Percentiles rank a stretch among this genome's conserved stretches.
phyloP scores from a whole-genome alignment of 371 early-diverging fungal species.

The Saksenaea vasiformis region DNA sequence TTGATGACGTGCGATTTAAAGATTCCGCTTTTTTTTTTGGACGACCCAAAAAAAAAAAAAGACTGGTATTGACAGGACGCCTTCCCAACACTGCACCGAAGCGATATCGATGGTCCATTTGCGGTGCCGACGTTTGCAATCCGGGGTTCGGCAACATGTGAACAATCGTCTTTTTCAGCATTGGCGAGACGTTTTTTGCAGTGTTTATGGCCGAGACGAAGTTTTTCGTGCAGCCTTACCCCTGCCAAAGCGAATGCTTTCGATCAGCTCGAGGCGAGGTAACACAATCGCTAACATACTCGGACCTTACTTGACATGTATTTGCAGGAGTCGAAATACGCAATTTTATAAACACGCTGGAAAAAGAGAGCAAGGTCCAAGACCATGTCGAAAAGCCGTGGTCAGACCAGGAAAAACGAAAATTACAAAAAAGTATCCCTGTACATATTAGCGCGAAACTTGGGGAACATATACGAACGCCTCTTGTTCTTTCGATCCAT shows the following conservation, averaged over 20 bases:
- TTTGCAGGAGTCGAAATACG: not conserved
- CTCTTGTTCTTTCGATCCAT: slow-evolving; percentile 27
- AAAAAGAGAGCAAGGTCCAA: not conserved
- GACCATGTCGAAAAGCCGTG: slow-evolving; percentile 7
- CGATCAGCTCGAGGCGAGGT: slow-evolving; percentile 20
- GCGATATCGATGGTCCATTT: slow-evolving; percentile 29
- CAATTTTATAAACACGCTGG: not conserved
- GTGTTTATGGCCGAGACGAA: slow-evolving; percentile 6
- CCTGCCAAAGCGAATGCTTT: slow-evolving; percentile 10
- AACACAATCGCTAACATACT: not conserved
- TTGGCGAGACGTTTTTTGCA: slow-evolving; percentile 19
- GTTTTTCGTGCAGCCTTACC: not conserved
- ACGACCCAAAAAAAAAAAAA: not conserved
- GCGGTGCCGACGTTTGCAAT: slow-evolving; percentile 42
- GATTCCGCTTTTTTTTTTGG: not conserved
- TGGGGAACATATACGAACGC: slow-evolving; percentile 23
- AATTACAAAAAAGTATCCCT: slow-evolving; percentile 25
- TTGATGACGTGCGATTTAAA: not conserved
- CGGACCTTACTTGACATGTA: not conserved
- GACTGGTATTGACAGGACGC: not conserved
- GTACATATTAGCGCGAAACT: slow-evolving; percentile 23
- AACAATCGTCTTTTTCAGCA: slow-evolving; percentile 29
- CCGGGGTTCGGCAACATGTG: slow-evolving; percentile 22
- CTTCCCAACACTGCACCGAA: not conserved
- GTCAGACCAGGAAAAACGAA: slow-evolving; percentile 13